Percentiles rank a stretch among this genome's conserved stretches.
phyloP scores from a whole-genome alignment of 306 rosid species.

The Pyrus pyrifolia region DNA sequence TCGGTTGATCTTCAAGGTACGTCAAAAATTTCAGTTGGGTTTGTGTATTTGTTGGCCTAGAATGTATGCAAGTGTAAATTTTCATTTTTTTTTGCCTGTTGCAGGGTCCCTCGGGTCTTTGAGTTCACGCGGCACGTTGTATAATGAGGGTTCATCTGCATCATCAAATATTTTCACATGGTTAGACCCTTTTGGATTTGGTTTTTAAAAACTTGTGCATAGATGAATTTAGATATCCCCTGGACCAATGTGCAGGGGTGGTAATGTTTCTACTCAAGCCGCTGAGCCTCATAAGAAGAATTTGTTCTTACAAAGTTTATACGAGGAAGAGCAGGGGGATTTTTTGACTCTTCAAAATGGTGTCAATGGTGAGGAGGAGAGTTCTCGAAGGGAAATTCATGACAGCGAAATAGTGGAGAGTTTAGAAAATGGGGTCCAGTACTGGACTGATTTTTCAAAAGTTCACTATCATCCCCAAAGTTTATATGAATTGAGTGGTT shows the following conservation, averaged over 20 bases:
- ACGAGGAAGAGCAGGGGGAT: constrained; percentile 48
- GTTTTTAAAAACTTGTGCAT: background rate
- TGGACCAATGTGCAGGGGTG: constrained; percentile 56
- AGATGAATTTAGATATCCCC: constrained; percentile 14
- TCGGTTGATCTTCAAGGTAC: constrained; percentile 79
- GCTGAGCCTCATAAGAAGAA: constrained; percentile 53
- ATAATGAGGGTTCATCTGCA: constrained; percentile 37
- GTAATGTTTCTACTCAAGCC: constrained; percentile 56
- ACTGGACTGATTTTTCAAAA: constrained; percentile 94
- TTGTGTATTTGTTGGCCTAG: background rate
- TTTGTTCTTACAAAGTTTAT: constrained; percentile 67
- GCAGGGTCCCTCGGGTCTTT: constrained; percentile 86
- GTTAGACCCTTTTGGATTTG: constrained; percentile 36
- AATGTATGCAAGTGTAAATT: background rate
- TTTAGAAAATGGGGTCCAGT: constrained; percentile 59
- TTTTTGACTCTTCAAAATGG: constrained; percentile 22
- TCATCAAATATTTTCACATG: constrained; percentile 56
- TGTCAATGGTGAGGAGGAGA: constrained; percentile 14
- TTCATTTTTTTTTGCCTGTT: constrained; percentile 14
- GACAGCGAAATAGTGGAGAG: constrained; percentile 53
- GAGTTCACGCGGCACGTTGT: constrained; percentile 68
- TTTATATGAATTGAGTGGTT: constrained; percentile 67
- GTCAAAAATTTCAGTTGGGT: constrained; percentile 1
- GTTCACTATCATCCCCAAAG: constrained; percentile 84
- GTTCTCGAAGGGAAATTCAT: constrained; percentile 33